Base-by-base conservation (phyloP, 148 eudicot genomes). In the Pharnaceum exiguum region DNA sequence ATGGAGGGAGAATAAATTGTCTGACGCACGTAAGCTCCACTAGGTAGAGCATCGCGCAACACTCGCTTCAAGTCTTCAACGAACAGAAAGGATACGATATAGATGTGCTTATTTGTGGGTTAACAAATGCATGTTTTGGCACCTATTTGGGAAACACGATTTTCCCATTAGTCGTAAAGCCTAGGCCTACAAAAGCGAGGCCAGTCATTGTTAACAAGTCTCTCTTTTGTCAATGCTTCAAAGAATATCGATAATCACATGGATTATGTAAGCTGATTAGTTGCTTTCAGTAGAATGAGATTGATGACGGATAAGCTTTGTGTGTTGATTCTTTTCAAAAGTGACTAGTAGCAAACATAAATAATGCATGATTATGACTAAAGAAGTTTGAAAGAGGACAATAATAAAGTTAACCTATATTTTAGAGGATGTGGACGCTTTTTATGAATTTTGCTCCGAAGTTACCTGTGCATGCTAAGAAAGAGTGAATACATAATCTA, bases 291-390 rank as follows among this genome's bases (percentile, higher is more conserved):
- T 25, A 36, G 56, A 69, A 60, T 62, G 45, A 46, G 67, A 62
- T 31, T 38, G 57, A 47, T 27, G 68, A 69, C 56, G 35, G 17
- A 11, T 10, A 47, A 24, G 56, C 55, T 68, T 23, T 22, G 22
- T 54, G 51, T 61, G 51, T 32, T 54, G 62, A 49, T 56, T 44
- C 59, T n/a, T 48, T 42, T 69, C 68, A 70, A 63, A 62, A 23
- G 52, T 70, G 74, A 70, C 74, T 62, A 39, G 32, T 70, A 70
- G 63, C 74, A 18, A 70, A 70, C 68, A 23, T 53, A 38, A 46
- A 28, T 28, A 53, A 57, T 59, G 54, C 73, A 69, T 62, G 62
- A 62, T 54, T 23, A 62, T n/a, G n/a, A n/a, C n/a, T n/a, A n/a
- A n/a, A 55, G 67, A 61, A 62, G 50, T 46, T 47, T 69, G 61